A percentile compares a stretch with the other conserved stretches of the same genome.
Evolutionary conservation across 331 rosid genomes (phyloP).

Genomic region (Erythrophleum ivorense): DNA sequence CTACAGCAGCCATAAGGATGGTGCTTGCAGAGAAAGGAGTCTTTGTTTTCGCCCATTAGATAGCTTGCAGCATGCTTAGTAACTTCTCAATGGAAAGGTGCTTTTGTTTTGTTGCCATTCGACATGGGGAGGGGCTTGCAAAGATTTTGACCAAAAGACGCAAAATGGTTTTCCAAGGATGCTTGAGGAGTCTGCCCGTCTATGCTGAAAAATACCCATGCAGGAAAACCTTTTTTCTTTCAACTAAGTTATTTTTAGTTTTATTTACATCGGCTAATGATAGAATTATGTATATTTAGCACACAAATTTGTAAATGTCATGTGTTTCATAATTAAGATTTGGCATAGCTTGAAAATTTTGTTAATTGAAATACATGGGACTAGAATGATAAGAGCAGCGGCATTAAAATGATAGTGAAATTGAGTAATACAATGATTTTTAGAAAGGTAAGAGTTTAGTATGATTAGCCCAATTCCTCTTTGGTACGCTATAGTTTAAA

Average conservation of each 20-base stretch:
- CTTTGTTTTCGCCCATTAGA: conserved; percentile 63
- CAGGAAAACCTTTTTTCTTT: not conserved
- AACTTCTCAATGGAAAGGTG: not conserved
- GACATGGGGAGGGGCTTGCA: not conserved
- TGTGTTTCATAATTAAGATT: conserved; percentile 7
- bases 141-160: conserved; percentile 1
- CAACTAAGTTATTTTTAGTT: not conserved
- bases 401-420: not conserved
- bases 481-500: not conserved
- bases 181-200: not conserved
- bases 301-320: not conserved
- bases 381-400: not conserved
- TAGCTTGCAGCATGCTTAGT: not conserved
- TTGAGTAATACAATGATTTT: not conserved
- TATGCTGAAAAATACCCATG: not conserved
- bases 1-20: conserved; percentile 70
- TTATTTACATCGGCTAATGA: not conserved
- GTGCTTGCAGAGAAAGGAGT: conserved; percentile 62
- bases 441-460: not conserved
- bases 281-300: not conserved
- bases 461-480: not conserved
- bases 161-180: conserved; percentile 10
- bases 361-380: not conserved
- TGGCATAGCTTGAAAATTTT: not conserved
- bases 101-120: not conserved